Conservation (phyloP, 2,329 filamentous ascomycete species). For the Stenocarpella maydis region DNA sequence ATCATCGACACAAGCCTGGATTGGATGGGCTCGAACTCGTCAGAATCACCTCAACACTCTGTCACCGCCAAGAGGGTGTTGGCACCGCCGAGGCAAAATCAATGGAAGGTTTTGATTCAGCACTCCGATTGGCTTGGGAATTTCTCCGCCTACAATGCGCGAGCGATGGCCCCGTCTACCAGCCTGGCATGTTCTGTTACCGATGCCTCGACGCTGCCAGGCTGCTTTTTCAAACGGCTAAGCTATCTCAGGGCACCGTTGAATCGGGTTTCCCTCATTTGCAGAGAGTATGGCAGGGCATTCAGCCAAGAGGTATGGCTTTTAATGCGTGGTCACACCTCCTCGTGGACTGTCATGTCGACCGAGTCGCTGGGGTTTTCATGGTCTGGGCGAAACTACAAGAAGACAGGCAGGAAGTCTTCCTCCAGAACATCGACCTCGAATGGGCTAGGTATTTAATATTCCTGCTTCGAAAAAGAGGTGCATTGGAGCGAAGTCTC, state of each 20-base stretch:
- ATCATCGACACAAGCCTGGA: conserved; percentile 15
- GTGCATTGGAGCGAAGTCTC: not conserved
- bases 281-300: not conserved
- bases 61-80: not conserved
- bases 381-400: conserved; percentile 9
- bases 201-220: conserved; percentile 7
- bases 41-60: not conserved
- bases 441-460: conserved; percentile 19
- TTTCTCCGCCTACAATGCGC: not conserved
- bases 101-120: not conserved
- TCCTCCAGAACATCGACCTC: conserved; percentile 6
- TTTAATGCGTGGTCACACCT: conserved; percentile 8
- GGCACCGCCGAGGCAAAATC: not conserved
- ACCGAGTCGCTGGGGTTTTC: not conserved
- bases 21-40: not conserved
- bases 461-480: not conserved
- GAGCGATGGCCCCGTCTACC: not conserved
- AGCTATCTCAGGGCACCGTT: not conserved
- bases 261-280: not conserved
- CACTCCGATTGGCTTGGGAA: not conserved
- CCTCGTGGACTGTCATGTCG: not conserved
- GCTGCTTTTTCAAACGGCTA: not conserved
- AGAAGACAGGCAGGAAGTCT: not conserved
- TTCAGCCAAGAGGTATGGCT: conserved; percentile 3
- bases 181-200: conserved; percentile 19